Percentiles rank a stretch among this genome's conserved stretches.
Conservation (phyloP, 1,284 basidiomycete species). For the Austroboletus rostrupii region DNA sequence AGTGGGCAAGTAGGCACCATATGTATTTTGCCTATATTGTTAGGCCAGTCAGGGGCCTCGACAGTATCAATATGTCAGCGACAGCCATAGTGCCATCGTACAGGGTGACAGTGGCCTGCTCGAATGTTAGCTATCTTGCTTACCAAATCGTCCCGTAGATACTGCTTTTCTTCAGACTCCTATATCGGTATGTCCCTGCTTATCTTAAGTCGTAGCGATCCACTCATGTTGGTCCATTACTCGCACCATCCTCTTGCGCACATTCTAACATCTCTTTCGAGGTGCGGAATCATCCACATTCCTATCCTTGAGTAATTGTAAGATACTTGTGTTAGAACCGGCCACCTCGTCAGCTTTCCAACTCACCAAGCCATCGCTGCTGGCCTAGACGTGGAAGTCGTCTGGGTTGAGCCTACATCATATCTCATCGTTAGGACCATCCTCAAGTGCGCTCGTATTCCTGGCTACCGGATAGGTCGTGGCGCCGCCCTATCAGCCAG, state of each 20-base stretch:
- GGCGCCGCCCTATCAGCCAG: constrained; percentile 13
- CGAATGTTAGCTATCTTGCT: constrained; percentile 31
- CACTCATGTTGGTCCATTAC: constrained; percentile 23
- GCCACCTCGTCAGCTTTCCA: constrained; percentile 11
- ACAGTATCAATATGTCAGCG: no score
- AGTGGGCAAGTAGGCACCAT: no score
- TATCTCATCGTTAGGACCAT: constrained; percentile 21
- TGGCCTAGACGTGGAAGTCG: constrained; percentile 17
- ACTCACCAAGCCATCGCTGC: constrained; percentile 16
- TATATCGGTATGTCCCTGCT: constrained; percentile 40
- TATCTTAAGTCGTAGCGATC: constrained; percentile 25
- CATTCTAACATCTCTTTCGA: constrained; percentile 16
- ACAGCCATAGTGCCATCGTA: no score
- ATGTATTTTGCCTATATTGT: no score
- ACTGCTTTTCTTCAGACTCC: constrained; percentile 46
- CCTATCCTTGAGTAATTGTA: not conserved
- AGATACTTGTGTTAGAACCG: no score
- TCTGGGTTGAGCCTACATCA: constrained; percentile 22
- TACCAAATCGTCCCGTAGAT: constrained; percentile 40
- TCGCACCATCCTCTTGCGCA: constrained; percentile 15
- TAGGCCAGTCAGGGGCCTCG: no score
- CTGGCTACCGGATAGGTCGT: constrained; percentile 38
- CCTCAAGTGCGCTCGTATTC: constrained; percentile 24
- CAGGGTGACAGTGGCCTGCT: no score
- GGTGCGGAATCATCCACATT: constrained; percentile 10